A percentile compares a stretch with the other conserved stretches of the same genome.
phyloP scores from a whole-genome alignment of 2,329 filamentous ascomycete species.

The Emmonsiellopsis sp. region DNA sequence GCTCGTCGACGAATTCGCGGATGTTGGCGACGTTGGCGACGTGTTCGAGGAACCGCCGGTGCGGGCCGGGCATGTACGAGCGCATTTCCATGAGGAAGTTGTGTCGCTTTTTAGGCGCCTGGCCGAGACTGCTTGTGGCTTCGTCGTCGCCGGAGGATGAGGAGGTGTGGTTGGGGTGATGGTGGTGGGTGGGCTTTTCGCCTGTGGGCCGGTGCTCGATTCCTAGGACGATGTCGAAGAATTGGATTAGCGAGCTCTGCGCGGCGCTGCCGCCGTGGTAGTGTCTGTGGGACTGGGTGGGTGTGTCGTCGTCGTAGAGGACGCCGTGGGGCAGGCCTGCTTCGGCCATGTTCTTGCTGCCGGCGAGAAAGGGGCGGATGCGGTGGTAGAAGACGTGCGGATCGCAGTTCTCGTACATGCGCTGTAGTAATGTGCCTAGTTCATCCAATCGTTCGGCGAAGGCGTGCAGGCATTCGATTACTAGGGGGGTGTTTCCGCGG shows the following conservation, averaged over 20 bases:
- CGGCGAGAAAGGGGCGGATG: conserved; percentile 90
- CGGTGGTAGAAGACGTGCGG: conserved; percentile 91
- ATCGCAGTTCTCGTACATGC: conserved; percentile 94
- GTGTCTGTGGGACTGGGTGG: conserved; percentile 61
- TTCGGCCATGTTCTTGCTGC: conserved; percentile 95
- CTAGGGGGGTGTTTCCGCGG: conserved; percentile 56
- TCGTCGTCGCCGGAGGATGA: conserved; percentile 20
- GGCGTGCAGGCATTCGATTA: conserved; percentile 64
- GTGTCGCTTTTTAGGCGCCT: conserved; percentile 49
- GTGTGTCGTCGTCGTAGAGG: conserved; percentile 72
- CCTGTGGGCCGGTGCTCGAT: conserved; percentile 87
- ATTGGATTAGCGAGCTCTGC: conserved; percentile 92
- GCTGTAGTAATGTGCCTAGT: conserved; percentile 64
- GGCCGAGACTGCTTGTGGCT: conserved; percentile 37
- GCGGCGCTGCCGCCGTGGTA: conserved; percentile 94
- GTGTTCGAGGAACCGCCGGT: conserved; percentile 79
- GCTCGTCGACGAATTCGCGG: conserved; percentile 64
- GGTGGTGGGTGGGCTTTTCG: conserved; percentile 36
- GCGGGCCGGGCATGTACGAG: conserved; percentile 88
- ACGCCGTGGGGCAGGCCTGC: conserved; percentile 83
- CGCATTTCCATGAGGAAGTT: conserved; percentile 98
- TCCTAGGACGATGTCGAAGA: conserved; percentile 87
- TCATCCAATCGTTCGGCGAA: conserved; percentile 87
- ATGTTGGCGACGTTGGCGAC: conserved; percentile 76
- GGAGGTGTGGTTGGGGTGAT: not conserved